Evolutionary conservation across 768 basidiomycete species (phyloP).

Genomic region (Dentipellis fragilis): DNA sequence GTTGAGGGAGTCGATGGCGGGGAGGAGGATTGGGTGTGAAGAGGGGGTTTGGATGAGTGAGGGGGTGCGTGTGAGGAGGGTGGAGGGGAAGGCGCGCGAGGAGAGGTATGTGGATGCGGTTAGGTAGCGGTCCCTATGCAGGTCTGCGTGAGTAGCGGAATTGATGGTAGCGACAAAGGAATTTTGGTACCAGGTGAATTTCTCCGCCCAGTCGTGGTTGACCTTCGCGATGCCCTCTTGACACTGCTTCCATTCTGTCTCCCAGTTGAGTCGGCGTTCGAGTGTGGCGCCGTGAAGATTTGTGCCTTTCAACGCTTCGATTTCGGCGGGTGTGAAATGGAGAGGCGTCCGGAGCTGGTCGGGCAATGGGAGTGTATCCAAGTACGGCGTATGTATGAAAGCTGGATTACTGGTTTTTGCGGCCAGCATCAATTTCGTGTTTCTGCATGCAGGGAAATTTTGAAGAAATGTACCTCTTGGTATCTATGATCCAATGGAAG

Average conservation of each 20-base stretch:
- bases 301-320: constrained; percentile 60
- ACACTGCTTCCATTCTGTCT: constrained; percentile 52
- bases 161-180: not conserved
- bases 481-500: constrained; percentile 47
- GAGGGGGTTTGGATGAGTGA: constrained; percentile 38
- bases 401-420: constrained; percentile 8
- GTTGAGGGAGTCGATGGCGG: constrained; percentile 81
- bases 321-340: constrained; percentile 56
- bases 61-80: constrained; percentile 51
- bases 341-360: constrained; percentile 59
- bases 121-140: constrained; percentile 58
- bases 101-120: constrained; percentile 70
- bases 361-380: constrained; percentile 51
- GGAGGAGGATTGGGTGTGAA: constrained; percentile 72
- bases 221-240: constrained; percentile 25
- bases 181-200: constrained; percentile 52
- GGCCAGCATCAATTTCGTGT: constrained; percentile 1
- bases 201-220: constrained; percentile 32
- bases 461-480: constrained; percentile 23
- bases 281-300: constrained; percentile 72
- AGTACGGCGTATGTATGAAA: constrained; percentile 46
- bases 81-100: constrained; percentile 86
- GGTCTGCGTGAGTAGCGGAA: not conserved
- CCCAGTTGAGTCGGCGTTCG: constrained; percentile 57
- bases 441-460: not conserved